Conservation (phyloP, 2,329 filamentous ascomycete species). For the Leptographium procerum region DNA sequence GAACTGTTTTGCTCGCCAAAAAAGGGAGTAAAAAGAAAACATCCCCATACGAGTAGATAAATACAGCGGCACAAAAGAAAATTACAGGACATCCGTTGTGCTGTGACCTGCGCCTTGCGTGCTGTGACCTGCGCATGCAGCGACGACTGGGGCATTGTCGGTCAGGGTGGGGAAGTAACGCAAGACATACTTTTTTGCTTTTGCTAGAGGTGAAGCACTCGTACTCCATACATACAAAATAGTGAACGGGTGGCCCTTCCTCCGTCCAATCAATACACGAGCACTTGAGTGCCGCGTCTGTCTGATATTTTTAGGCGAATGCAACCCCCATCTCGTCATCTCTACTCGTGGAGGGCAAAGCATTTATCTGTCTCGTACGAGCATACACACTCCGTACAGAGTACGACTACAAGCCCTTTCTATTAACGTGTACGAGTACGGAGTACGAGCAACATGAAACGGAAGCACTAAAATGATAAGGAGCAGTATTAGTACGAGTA, state of each 20-base stretch:
- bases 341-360: neutral
- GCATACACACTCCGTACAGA: no score
- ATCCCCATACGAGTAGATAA: neutral
- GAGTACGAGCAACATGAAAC: neutral
- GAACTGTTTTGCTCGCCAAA: neutral
- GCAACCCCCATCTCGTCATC: neutral
- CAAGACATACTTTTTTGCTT: neutral
- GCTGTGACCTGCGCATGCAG: constrained; percentile 1
- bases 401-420: neutral
- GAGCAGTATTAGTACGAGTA: no score
- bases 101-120: constrained; percentile 1
- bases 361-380: neutral
- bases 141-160: neutral
- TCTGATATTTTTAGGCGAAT: neutral
- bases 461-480: neutral
- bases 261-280: neutral
- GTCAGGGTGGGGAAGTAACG: neutral
- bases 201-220: neutral
- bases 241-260: neutral
- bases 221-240: no score
- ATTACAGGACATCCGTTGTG: neutral
- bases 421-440: no score
- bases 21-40: neutral
- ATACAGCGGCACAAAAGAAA: neutral
- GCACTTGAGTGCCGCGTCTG: neutral